Percentiles rank a stretch among this genome's conserved stretches.
These are phyloP conservation scores for Poa annua DNA, from an alignment of 176 grass and related monocot species.

Conservation along the genomic window DNA sequence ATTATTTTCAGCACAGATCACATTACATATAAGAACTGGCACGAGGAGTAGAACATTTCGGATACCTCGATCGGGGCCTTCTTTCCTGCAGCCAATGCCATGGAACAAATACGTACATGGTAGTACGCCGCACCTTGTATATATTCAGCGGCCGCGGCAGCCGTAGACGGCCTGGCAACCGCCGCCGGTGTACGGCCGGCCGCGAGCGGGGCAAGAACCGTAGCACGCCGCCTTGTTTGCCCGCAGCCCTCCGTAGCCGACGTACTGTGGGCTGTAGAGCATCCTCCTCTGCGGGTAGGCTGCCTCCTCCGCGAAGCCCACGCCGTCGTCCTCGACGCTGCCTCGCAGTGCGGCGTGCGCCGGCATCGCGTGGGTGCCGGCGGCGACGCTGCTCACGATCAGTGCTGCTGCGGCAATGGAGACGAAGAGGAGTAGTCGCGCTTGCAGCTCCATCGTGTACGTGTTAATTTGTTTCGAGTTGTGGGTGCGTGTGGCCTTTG, in stretches of 20 bases:
- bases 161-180: conserved; percentile 21
- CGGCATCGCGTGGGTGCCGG: background rate
- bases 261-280: background rate
- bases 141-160: background rate
- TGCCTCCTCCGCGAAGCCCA: background rate
- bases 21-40: no score
- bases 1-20: background rate
- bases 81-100: no score
- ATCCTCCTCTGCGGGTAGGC: conserved; percentile 38
- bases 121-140: no score
- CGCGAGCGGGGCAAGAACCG: conserved; percentile 32
- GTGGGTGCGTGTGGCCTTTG: background rate
- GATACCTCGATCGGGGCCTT: no score
- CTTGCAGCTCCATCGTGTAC: background rate
- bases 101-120: no score
- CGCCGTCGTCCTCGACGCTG: conserved; percentile 17
- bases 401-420: background rate
- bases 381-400: background rate
- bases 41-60: no score
- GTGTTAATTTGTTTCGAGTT: background rate
- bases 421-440: conserved; percentile 20
- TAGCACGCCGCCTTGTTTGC: conserved; percentile 42
- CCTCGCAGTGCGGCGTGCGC: background rate
- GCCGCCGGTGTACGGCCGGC: conserved; percentile 13
- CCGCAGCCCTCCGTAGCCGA: background rate